Conservation (phyloP, 1,284 basidiomycete genomes). For the Trichosporon ovoides region DNA sequence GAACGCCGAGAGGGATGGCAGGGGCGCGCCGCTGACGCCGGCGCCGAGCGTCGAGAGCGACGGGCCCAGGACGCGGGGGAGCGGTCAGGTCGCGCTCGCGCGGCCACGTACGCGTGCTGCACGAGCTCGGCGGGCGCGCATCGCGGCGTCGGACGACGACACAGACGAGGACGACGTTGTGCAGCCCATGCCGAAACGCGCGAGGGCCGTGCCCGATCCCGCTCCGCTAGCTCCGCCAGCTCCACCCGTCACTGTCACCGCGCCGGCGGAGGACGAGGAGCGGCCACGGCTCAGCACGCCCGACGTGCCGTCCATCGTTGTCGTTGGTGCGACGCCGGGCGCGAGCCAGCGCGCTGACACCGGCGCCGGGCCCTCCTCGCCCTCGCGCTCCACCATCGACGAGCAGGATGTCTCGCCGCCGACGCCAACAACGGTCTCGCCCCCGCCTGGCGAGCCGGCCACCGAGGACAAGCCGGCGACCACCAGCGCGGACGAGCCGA, state of each 20-base stretch:
- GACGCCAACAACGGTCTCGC: too few species aligned
- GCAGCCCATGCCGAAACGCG: not conserved
- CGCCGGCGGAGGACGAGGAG: not conserved
- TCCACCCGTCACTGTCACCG: too few species aligned
- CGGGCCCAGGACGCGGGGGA: conserved; percentile 22
- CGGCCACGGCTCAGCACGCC: not conserved
- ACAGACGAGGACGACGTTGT: conserved; percentile 4
- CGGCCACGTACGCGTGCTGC: conserved; percentile 23
- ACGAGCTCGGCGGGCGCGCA: conserved; percentile 18
- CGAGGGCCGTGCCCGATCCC: too few species aligned
- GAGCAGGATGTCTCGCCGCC: conserved; percentile 21
- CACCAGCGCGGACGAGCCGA: not conserved
- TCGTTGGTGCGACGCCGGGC: conserved; percentile 1
- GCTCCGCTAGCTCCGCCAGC: too few species aligned
- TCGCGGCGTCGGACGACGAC: conserved; percentile 11
- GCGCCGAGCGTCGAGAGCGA: not conserved
- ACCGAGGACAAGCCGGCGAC: too few species aligned
- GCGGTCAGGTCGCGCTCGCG: conserved; percentile 37
- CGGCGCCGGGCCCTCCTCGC: not conserved
- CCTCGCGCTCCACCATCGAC: not conserved
- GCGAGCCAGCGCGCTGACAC: not conserved
- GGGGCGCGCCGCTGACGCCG: not conserved
- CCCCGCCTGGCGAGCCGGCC: too few species aligned
- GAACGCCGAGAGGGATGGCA: not conserved
- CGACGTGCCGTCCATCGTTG: not conserved